Percentiles rank a stretch among this genome's conserved stretches.
These are phyloP conservation scores for Fusarium stilboides DNA, from an alignment of 2,329 filamentous ascomycete genomes.

Conservation along the genomic window DNA sequence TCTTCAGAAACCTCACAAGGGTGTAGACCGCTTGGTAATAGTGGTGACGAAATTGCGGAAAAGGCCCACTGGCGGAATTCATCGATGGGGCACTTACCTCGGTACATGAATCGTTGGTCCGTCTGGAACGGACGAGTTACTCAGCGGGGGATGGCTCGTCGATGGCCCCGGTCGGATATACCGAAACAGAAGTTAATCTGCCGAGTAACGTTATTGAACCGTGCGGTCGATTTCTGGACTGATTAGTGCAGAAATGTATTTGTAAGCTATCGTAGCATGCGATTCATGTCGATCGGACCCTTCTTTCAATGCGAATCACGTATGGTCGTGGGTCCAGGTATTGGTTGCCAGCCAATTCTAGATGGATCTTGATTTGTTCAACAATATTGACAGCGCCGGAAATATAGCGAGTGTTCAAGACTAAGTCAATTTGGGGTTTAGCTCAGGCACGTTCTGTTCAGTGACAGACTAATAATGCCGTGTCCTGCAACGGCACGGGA, in stretches of 20 bases:
- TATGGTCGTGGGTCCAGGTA: background rate
- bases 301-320: background rate
- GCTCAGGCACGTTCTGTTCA: too few species aligned
- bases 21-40: conserved; percentile 6
- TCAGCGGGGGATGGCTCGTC: background rate
- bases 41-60: background rate
- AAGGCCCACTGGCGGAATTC: conserved; percentile 9
- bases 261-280: conserved; percentile 8
- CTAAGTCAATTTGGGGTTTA: too few species aligned
- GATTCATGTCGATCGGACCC: background rate
- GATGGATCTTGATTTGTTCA: background rate
- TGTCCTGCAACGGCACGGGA: too few species aligned
- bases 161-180: background rate
- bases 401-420: too few species aligned
- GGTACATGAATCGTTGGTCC: conserved; percentile 18
- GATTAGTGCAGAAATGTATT: conserved; percentile 5
- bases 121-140: conserved; percentile 11
- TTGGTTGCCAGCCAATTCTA: background rate
- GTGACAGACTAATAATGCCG: too few species aligned
- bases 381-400: too few species aligned
- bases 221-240: background rate
- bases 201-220: conserved; percentile 8
- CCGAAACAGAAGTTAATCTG: background rate
- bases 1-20: background rate
- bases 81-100: conserved; percentile 13